Conservation (phyloP, 208 protist species). For the Crithidia thermophila region DNA sequence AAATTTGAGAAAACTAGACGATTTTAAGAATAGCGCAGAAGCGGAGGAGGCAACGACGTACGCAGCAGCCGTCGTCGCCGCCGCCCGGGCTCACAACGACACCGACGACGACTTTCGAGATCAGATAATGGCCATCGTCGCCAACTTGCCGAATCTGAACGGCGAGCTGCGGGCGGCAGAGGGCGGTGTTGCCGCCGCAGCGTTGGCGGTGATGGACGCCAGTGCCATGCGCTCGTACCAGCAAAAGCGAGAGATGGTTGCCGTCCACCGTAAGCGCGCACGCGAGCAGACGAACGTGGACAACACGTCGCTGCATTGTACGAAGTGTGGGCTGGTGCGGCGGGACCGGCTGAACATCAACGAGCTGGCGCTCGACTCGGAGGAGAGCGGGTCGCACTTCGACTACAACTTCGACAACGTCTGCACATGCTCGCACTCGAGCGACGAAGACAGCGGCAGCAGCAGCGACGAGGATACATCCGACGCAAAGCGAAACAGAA, state of each 20-base stretch:
- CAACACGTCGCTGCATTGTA: constrained; percentile 81
- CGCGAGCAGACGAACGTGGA: constrained; percentile 79
- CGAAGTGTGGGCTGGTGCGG: constrained; percentile 84
- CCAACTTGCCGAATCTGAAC: constrained; percentile 79
- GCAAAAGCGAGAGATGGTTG: constrained; percentile 50
- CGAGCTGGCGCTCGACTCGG: constrained; percentile 84
- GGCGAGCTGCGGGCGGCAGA: constrained; percentile 39
- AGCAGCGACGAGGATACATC: background rate
- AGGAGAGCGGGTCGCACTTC: constrained; percentile 88
- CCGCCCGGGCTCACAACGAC: constrained; percentile 32
- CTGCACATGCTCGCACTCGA: constrained; percentile 77
- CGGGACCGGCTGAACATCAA: constrained; percentile 88
- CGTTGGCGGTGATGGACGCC: constrained; percentile 73
- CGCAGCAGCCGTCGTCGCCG: constrained; percentile 47
- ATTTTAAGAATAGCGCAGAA: constrained; percentile 71
- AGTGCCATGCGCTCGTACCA: constrained; percentile 68
- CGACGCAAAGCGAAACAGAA: too few relatives aligned
- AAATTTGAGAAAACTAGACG: constrained; percentile 45
- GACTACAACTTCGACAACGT: constrained; percentile 92
- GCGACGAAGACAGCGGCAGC: constrained; percentile 44
- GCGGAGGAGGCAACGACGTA: constrained; percentile 34
- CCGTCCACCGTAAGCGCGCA: constrained; percentile 68
- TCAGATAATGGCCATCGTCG: constrained; percentile 67
- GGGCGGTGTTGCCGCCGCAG: constrained; percentile 32
- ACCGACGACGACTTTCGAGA: constrained; percentile 75